Evolutionary conservation across 1,139 yeast genomes (phyloP).

Genomic region (Protomyces gravidus): DNA sequence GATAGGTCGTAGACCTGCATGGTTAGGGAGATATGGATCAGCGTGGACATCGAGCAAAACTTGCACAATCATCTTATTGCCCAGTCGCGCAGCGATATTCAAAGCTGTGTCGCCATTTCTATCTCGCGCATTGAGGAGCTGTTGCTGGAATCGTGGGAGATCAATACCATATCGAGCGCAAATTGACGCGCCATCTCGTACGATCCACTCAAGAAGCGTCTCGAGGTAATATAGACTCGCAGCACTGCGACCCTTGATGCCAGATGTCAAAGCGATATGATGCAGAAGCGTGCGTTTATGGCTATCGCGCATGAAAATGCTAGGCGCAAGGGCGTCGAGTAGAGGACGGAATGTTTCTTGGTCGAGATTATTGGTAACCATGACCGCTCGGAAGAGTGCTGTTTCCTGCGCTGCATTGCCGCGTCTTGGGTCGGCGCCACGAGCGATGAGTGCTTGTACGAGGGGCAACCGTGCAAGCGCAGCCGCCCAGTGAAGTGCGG

Average conservation of each 20-base stretch:
- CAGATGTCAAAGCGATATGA: conserved; percentile 78
- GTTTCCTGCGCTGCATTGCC: conserved; percentile 88
- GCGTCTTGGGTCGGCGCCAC: conserved; percentile 62
- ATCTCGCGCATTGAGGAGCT: conserved; percentile 72
- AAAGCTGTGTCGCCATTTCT: conserved; percentile 80
- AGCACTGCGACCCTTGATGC: conserved; percentile 62
- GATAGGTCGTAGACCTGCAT: conserved; percentile 75
- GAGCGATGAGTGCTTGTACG: conserved; percentile 65
- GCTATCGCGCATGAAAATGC: conserved; percentile 67
- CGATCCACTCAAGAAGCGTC: conserved; percentile 76
- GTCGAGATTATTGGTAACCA: conserved; percentile 82
- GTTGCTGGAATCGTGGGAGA: conserved; percentile 59
- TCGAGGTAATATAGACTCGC: conserved; percentile 74
- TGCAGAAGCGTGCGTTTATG: conserved; percentile 84
- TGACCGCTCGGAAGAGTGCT: conserved; percentile 79
- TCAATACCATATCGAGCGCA: conserved; percentile 41
- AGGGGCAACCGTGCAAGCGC: conserved; percentile 75
- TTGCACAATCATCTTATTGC: conserved; percentile 74
- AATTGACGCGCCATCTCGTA: conserved; percentile 47
- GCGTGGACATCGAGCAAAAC: conserved; percentile 82
- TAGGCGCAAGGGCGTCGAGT: conserved; percentile 69
- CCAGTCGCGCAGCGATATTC: conserved; percentile 85
- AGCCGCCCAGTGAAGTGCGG: conserved; percentile 94
- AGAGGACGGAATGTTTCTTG: conserved; percentile 67
- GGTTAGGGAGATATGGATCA: conserved; percentile 69